A percentile compares a stretch with the other conserved stretches of the same genome.
phyloP scores from a whole-genome alignment of 176 grass and related monocot species.

The Alopecurus myosuroides region DNA sequence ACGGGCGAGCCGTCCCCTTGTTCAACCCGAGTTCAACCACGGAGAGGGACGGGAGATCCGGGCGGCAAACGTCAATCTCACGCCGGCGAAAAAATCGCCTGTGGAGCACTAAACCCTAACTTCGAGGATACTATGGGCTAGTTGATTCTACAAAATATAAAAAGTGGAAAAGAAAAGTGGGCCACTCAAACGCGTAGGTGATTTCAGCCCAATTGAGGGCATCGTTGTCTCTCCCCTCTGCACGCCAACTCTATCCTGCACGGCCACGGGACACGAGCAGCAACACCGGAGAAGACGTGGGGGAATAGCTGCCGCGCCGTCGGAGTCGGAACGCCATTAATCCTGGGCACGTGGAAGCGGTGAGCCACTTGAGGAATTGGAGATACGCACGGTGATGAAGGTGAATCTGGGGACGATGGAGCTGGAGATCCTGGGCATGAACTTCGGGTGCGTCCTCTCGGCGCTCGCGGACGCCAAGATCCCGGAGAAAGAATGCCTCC shows the following conservation, averaged over 20 bases:
- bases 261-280: not conserved
- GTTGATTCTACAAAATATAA: not conserved
- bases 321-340: not conserved
- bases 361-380: not conserved
- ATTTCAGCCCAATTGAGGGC: not conserved
- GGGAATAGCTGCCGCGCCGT: not conserved
- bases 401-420: constrained; percentile 48
- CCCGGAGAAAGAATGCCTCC: constrained; percentile 71
- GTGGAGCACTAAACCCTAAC: too few species aligned
- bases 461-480: constrained; percentile 54
- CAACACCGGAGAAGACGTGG: not conserved
- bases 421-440: constrained; percentile 89
- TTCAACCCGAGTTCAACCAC: too few species aligned
- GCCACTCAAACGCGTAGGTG: not conserved
- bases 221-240: not conserved
- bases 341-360: not conserved
- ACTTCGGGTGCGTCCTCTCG: constrained; percentile 73
- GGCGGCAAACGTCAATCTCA: too few species aligned
- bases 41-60: too few species aligned
- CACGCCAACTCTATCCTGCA: constrained; percentile 8
- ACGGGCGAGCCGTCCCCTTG: too few species aligned
- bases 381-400: constrained; percentile 33
- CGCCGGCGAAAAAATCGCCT: too few species aligned
- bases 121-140: not conserved
- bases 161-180: not conserved